These are phyloP conservation scores for Ephemerocybe angulata DNA, from an alignment of 768 basidiomycete genomes.

Conservation along the genomic window DNA sequence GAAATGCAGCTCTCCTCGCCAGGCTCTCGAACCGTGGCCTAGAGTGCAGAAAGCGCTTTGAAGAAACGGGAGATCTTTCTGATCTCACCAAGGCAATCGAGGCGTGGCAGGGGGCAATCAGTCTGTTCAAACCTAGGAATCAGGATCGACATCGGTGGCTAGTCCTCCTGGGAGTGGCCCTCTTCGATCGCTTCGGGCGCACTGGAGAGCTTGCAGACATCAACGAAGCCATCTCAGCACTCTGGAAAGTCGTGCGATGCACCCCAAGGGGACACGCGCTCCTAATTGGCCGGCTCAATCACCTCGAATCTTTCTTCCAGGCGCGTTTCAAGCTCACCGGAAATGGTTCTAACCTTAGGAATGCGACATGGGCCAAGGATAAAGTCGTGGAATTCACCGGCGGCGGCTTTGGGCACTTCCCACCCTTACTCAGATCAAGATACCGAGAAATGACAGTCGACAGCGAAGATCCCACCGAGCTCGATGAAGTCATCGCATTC, in stretches of 20 bases:
- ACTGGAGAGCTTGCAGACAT: slow-evolving; percentile 21
- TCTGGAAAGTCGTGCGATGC: slow-evolving; percentile 16
- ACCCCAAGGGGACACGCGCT: slow-evolving; percentile 15
- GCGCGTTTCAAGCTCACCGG: slow-evolving; percentile 18
- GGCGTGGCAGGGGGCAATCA: not conserved
- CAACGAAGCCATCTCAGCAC: slow-evolving; percentile 19
- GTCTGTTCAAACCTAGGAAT: slow-evolving; percentile 5
- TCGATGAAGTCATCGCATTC: slow-evolving; percentile 12
- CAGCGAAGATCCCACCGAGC: slow-evolving; percentile 10
- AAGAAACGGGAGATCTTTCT: not conserved
- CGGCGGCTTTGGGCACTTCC: slow-evolving; percentile 14
- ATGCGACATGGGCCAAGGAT: slow-evolving; percentile 3
- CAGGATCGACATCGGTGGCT: slow-evolving; percentile 13
- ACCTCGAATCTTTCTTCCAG: slow-evolving; percentile 15
- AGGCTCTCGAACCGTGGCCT: too few species aligned
- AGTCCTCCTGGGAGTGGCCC: slow-evolving; percentile 11
- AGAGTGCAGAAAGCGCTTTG: too few species aligned
- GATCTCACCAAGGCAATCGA: slow-evolving; percentile 1
- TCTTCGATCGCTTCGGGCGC: slow-evolving; percentile 16
- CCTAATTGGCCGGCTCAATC: slow-evolving; percentile 14
- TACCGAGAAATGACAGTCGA: too few species aligned
- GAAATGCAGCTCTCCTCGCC: too few species aligned
- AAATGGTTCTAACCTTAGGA: slow-evolving; percentile 17
- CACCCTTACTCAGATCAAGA: slow-evolving; percentile 15
- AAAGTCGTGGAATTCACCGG: slow-evolving; percentile 1